Conservation (phyloP, 768 basidiomycete genomes). For the Mrakia hoshinonis region DNA sequence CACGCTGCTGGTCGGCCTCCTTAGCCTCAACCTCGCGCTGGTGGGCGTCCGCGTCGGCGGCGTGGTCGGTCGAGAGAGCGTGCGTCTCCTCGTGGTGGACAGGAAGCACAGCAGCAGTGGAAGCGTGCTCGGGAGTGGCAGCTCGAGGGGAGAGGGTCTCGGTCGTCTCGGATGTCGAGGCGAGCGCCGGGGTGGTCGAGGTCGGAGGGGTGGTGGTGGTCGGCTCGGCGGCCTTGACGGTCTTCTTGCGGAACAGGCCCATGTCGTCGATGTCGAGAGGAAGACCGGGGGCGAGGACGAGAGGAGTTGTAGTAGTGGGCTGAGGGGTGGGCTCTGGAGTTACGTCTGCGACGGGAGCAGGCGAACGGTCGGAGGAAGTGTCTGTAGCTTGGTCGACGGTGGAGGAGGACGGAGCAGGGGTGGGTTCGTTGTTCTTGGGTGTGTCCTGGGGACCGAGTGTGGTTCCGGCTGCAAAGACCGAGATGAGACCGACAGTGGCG, state of each 20-base stretch:
- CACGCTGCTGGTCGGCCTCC: neutral
- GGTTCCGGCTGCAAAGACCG: neutral
- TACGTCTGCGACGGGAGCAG: too few species aligned
- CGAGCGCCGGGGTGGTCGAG: neutral
- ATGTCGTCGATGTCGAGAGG: neutral
- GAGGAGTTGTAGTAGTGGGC: neutral
- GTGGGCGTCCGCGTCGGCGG: neutral
- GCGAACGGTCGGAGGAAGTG: neutral
- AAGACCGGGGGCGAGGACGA: neutral
- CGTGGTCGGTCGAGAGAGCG: neutral
- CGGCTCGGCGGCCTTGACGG: neutral
- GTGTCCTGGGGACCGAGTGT: neutral
- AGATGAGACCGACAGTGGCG: neutral
- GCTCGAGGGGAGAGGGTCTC: too few species aligned
- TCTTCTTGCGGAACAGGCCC: conserved; percentile 2
- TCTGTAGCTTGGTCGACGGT: neutral
- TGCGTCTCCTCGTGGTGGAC: neutral
- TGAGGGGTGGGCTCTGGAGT: neutral
- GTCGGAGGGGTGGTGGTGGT: neutral
- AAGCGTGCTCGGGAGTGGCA: neutral
- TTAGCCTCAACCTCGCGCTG: neutral
- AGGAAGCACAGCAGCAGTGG: neutral
- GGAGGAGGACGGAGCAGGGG: neutral
- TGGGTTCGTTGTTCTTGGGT: neutral
- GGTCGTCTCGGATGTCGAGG: too few species aligned